Conservation (phyloP, 73 alveolate species). For the Paramecium primaurelia region DNA sequence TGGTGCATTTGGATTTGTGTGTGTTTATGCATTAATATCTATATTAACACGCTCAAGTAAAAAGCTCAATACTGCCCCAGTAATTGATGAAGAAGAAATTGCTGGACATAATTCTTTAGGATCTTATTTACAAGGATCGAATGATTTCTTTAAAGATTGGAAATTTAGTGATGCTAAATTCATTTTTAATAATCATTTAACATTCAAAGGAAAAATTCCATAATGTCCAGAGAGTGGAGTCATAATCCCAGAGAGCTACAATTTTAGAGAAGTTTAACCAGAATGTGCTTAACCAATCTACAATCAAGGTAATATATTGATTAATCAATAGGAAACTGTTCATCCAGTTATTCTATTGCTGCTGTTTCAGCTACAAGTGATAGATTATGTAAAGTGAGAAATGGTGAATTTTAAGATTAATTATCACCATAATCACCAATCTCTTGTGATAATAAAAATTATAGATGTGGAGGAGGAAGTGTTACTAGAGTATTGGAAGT, state of each 20-base stretch:
- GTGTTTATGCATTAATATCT: neutral
- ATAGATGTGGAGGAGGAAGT: constrained; percentile 79
- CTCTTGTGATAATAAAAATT: constrained; percentile 68
- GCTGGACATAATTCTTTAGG: neutral
- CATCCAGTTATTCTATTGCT: constrained; percentile 72
- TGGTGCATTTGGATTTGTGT: neutral
- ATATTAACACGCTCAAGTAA: neutral
- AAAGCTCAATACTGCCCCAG: neutral
- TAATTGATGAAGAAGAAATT: constrained; percentile 16
- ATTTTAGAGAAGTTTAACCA: constrained; percentile 66
- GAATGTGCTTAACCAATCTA: constrained; percentile 61
- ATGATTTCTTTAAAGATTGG: constrained; percentile 70
- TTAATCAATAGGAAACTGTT: constrained; percentile 56
- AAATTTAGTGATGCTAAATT: constrained; percentile 69
- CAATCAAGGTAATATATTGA: constrained; percentile 56
- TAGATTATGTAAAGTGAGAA: constrained; percentile 67
- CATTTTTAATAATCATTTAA: constrained; percentile 65
- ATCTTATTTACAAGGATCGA: constrained; percentile 58
- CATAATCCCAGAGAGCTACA: constrained; percentile 70
- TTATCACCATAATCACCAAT: constrained; percentile 72
- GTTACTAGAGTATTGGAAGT: constrained; percentile 67
- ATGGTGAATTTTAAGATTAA: constrained; percentile 50
- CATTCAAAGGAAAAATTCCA: constrained; percentile 59
- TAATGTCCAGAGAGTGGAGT: constrained; percentile 66
- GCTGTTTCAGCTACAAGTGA: constrained; percentile 71